These are phyloP conservation scores for Gossypium ekmanianum DNA, from an alignment of 345 rosid genomes.

Conservation along the genomic window DNA sequence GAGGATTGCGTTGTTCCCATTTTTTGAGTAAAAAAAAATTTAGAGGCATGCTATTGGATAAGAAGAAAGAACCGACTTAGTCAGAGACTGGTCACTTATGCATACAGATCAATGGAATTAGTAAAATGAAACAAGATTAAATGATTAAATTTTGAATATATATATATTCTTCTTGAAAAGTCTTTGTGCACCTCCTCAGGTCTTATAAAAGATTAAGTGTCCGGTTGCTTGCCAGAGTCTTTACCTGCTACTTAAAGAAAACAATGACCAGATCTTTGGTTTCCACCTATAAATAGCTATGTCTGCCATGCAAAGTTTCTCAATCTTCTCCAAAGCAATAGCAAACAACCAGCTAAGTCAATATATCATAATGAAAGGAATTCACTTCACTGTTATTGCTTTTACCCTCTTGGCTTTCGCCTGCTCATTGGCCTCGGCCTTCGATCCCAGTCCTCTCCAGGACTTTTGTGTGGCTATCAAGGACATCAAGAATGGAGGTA, in stretches of 20 bases:
- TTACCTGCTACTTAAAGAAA: background rate
- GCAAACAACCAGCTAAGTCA: background rate
- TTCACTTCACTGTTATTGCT: background rate
- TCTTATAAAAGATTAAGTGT: too few species aligned
- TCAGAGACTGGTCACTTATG: background rate
- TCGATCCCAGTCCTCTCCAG: slow-evolving; percentile 14
- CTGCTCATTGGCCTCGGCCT: background rate
- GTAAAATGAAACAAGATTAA: background rate
- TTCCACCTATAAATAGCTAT: background rate
- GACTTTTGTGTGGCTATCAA: slow-evolving; percentile 13
- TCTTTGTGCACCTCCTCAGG: too few species aligned
- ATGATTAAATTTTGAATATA: background rate
- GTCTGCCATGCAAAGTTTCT: background rate
- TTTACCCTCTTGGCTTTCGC: background rate
- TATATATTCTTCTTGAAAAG: too few species aligned
- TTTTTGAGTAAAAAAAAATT: too few species aligned
- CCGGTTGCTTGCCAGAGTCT: background rate
- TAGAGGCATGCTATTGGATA: background rate
- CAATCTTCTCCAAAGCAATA: background rate
- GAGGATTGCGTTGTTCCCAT: too few species aligned
- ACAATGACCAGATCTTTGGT: background rate
- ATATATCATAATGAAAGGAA: slow-evolving; percentile 1
- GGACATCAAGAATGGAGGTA: background rate
- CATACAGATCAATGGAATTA: background rate
- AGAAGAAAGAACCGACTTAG: background rate